Percentiles rank a stretch among this genome's conserved stretches.
phyloP scores from a whole-genome alignment of 2,329 filamentous ascomycete species.

The Cytospora mali region DNA sequence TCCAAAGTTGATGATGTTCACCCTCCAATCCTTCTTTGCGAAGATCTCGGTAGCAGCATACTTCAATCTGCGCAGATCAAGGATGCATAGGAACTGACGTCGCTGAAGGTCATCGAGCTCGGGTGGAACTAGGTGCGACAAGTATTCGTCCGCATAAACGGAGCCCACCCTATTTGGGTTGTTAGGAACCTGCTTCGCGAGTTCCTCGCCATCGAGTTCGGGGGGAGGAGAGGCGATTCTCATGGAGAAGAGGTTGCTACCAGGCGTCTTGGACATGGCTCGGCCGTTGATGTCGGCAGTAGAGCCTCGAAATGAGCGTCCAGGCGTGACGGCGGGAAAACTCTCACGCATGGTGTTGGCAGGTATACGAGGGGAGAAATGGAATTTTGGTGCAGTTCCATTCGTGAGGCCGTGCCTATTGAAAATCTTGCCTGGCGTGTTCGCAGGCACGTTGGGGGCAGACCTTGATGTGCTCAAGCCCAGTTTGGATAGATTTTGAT shows the following conservation, averaged over 20 bases:
- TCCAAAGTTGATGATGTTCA: constrained; percentile 64
- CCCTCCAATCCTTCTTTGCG: constrained; percentile 62
- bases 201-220: constrained; percentile 57
- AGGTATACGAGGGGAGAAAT: constrained; percentile 51
- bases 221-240: constrained; percentile 60
- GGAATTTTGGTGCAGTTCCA: constrained; percentile 32
- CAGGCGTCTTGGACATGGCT: constrained; percentile 52
- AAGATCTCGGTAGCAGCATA: constrained; percentile 65
- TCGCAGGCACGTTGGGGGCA: constrained; percentile 30
- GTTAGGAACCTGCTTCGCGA: constrained; percentile 57
- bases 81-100: constrained; percentile 65
- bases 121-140: constrained; percentile 58
- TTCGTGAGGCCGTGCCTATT: constrained; percentile 33
- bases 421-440: constrained; percentile 40
- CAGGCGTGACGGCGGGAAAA: constrained; percentile 51
- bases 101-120: constrained; percentile 62
- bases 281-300: constrained; percentile 51
- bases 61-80: constrained; percentile 63
- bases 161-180: constrained; percentile 55
- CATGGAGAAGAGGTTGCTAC: constrained; percentile 59
- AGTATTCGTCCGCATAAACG: constrained; percentile 62
- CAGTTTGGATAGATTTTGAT: constrained; percentile 38
- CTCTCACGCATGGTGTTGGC: constrained; percentile 50
- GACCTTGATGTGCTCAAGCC: constrained; percentile 28
- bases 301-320: constrained; percentile 46